Evolutionary conservation across 208 protist genomes (phyloP).

Genomic region (Trypanosoma conorhini): DNA sequence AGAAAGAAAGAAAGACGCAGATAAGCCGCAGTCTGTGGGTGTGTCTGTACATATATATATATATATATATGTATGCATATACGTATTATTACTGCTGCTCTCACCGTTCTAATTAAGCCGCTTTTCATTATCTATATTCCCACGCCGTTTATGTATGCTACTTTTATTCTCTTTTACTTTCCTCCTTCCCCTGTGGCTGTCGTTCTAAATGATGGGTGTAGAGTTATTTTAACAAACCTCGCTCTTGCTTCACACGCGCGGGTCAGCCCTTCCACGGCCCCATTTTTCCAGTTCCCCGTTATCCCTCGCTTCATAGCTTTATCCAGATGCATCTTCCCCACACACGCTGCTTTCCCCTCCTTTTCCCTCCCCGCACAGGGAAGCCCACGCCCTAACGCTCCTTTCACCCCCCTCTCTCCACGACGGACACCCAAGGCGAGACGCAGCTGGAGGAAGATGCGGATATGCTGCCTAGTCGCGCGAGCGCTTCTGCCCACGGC

Average conservation of each 20-base stretch:
- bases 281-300: no score
- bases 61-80: not conserved
- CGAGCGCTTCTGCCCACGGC: slow-evolving; percentile 42
- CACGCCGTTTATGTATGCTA: not conserved
- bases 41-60: not conserved
- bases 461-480: slow-evolving; percentile 30
- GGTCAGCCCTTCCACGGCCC: no score
- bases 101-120: not conserved
- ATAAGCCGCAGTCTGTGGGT: no score
- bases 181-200: not conserved
- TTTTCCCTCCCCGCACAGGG: no score
- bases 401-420: slow-evolving; percentile 12
- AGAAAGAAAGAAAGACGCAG: not conserved
- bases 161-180: slow-evolving; percentile 2
- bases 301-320: no score
- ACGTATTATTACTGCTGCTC: not conserved
- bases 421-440: slow-evolving; percentile 1
- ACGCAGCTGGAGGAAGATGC: slow-evolving; percentile 6
- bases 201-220: not conserved
- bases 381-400: not conserved
- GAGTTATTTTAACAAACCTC: no score
- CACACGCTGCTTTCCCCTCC: no score
- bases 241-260: no score
- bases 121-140: not conserved
- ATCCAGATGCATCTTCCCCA: no score